A percentile compares a stretch with the other conserved stretches of the same genome.
Conservation (phyloP, 2,329 filamentous ascomycete species). For the Drechslera avenae region DNA sequence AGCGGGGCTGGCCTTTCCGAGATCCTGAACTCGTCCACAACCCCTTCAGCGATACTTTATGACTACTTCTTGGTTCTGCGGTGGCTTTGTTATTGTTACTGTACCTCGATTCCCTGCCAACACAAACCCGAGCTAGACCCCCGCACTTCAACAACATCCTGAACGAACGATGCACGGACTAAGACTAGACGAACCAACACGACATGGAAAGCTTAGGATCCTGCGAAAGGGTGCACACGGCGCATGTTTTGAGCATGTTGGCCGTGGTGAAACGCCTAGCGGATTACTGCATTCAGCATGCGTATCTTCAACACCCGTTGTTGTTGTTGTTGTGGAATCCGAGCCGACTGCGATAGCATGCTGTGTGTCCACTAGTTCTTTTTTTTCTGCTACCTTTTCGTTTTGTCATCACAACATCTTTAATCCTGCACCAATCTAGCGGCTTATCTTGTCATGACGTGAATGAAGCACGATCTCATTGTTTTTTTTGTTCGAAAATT, state of each 20-base stretch:
- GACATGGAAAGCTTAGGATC: constrained; percentile 22
- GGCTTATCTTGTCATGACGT: constrained; percentile 29
- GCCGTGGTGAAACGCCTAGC: constrained; percentile 26
- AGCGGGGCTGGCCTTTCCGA: constrained; percentile 3
- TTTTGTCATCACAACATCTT: constrained; percentile 28
- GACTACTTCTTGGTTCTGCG: constrained; percentile 3
- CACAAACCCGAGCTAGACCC: constrained; percentile 13
- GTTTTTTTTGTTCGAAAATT: constrained; percentile 7
- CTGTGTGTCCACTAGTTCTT: constrained; percentile 8
- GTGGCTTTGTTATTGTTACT: constrained; percentile 20
- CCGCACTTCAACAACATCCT: constrained; percentile 4
- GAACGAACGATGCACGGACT: constrained; percentile 32
- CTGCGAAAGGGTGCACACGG: constrained; percentile 15
- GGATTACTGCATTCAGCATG: constrained; percentile 28
- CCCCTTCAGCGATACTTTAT: constrained; percentile 3
- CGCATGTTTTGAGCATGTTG: constrained; percentile 17
- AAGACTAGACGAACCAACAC: constrained; percentile 19
- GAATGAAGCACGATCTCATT: constrained; percentile 31
- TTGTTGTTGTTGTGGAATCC: constrained; percentile 10
- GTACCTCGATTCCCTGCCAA: constrained; percentile 26
- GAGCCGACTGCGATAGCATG: constrained; percentile 2
- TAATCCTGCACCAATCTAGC: constrained; percentile 32
- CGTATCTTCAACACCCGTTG: constrained; percentile 12
- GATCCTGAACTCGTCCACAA: not conserved
- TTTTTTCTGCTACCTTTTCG: constrained; percentile 5